Evolutionary conservation across 2,329 filamentous ascomycete species (phyloP).

Genomic region (Talaromyces amestolkiae): DNA sequence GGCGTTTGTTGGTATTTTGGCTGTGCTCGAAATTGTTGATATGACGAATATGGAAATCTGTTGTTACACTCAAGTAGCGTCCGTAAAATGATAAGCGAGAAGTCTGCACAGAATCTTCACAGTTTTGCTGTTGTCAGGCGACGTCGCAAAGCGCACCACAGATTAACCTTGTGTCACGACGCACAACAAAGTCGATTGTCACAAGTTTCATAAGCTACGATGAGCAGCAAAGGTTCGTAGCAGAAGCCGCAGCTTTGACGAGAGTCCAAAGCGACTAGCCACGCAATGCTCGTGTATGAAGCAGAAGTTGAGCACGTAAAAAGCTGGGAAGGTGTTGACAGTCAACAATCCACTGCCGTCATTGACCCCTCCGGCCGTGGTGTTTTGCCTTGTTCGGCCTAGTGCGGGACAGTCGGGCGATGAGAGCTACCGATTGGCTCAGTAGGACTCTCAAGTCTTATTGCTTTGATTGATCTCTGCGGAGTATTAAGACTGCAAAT

Average conservation of each 20-base stretch:
- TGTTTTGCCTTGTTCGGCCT: slow-evolving; percentile 3
- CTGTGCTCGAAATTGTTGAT: background rate
- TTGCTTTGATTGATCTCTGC: background rate
- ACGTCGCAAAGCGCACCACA: background rate
- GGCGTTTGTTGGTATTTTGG: background rate
- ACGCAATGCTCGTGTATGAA: background rate
- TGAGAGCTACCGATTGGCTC: slow-evolving; percentile 21
- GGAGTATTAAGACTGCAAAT: too few relatives aligned
- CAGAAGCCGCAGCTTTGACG: background rate
- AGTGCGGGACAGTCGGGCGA: slow-evolving; percentile 14
- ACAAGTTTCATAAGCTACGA: background rate
- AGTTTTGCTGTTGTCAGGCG: background rate
- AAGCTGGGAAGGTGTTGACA: background rate
- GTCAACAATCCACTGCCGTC: slow-evolving; percentile 15
- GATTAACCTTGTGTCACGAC: background rate
- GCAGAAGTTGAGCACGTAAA: background rate
- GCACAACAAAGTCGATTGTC: background rate
- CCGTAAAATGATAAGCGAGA: background rate
- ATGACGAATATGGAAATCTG: background rate
- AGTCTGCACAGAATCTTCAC: background rate
- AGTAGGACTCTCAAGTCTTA: background rate
- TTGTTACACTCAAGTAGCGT: background rate
- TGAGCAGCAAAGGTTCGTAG: background rate
- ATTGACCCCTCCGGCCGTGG: slow-evolving; percentile 16
- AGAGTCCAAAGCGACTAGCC: background rate